Evolutionary conservation across 148 eudicot species (phyloP), one percentile per base, ranked within the genome.

Genomic region (Rhododendron molle): DNA sequence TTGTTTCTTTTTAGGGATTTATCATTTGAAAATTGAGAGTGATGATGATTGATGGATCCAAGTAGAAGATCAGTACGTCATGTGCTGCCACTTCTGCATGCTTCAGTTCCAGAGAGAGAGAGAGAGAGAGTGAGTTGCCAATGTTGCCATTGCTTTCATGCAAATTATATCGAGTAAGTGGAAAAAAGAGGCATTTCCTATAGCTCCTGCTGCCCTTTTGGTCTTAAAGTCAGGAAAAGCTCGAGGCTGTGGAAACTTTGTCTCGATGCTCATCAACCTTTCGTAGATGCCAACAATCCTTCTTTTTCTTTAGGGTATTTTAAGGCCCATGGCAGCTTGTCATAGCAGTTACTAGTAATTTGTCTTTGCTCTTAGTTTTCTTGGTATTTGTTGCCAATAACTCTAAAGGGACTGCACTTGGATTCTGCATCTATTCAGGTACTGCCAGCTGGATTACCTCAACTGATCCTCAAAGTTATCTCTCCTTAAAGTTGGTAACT

Each of bases 211-310:
- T 56, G 74, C 84, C 7, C 84, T 62, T 72, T 32, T 40, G 67
- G 62, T 82, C 84, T 82, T 62, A 62, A 82, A 82, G 84, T 82
- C 84, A 62, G 84, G 50, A 62, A 82, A 82, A 82, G 84, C 78
- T n/a, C 49, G 20, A 40, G 69, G 84, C 13, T 82, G 54, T 82
- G 84, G 84, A 62, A 82, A 82, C 84, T 82, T 82, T 82, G 76
- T 40, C 84, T 62, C 84, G 54, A 60, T 62, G 18, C 32, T 13
- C 13, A 50, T 62, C 36, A 11, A 5, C n/a, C 74, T 82, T 82
- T 56, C 69, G 32, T 14, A 38, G 65, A 60, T 60, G 74, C 20
- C 74, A 62, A 12, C 74, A 58, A 60, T 23, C 23, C 49, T 82
- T n/a, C 84, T 38, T 81, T 60, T 58, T n/a, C 40, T 81, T 81